phyloP scores from a whole-genome alignment of 2,329 filamentous ascomycete genomes.

The Calonectria hawksworthii region DNA sequence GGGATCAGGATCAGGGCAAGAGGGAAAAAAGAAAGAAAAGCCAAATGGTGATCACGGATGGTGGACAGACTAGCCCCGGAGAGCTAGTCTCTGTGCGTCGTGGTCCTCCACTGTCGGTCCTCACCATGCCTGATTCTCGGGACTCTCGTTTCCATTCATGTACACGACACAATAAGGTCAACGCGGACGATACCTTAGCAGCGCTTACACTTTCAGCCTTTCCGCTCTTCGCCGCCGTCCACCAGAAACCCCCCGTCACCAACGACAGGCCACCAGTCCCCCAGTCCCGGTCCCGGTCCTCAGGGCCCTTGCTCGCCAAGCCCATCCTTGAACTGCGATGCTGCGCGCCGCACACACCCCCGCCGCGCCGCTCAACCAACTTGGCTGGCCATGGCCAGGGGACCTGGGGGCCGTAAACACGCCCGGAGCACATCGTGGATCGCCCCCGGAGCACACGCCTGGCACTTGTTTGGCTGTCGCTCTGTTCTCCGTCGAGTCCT shows the following conservation, averaged over 20 bases:
- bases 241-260: constrained; percentile 6
- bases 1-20: background rate
- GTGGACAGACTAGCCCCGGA: background rate
- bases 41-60: constrained; percentile 6
- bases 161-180: background rate
- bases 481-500: constrained; percentile 40
- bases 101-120: background rate
- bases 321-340: constrained; percentile 9
- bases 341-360: constrained; percentile 31
- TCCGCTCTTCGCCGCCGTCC: constrained; percentile 15
- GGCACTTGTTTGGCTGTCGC: constrained; percentile 26
- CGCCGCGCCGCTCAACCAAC: background rate
- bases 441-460: constrained; percentile 20
- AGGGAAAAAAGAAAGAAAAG: background rate
- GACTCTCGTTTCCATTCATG: constrained; percentile 1
- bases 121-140: background rate
- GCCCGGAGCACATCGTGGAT: constrained; percentile 39
- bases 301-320: constrained; percentile 31
- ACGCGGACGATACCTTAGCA: background rate
- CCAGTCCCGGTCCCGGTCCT: constrained; percentile 12
- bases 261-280: constrained; percentile 11
- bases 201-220: background rate
- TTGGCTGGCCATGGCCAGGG: constrained; percentile 3
- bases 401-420: background rate
- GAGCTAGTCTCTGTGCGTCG: background rate